Base-by-base conservation (phyloP, 495 filamentous ascomycete species). In the Clohesyomyces aquaticus region DNA sequence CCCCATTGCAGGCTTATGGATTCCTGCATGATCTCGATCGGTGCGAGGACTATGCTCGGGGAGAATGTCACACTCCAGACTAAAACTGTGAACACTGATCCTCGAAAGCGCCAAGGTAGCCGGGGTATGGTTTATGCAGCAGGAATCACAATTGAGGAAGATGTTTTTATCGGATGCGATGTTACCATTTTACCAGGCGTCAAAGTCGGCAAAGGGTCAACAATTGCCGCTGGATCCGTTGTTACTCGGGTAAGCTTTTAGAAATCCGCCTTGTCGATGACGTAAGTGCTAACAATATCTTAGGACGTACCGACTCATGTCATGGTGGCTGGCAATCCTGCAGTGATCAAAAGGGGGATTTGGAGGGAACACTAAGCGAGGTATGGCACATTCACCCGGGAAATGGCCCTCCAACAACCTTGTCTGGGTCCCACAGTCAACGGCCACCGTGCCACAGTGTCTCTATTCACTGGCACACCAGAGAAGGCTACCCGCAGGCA, bases 1-100 rank as follows among this genome's bases (percentile, higher is more conserved):
- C 83, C 89, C 48, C 91, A 92, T 66, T 98, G 94, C 72, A 84
- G 87, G 11, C 89, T 98, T 69, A 83, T 93, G 52, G 94, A 98
- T 69, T 87, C 91, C 32, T 84, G 84, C 61, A 73, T 77, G 45
- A 84, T 91, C 61, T 85, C 78, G 18, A 91, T 98, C 66, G 93
- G 94, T 1, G 85, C 87, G 60, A 86, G 90, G 21, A 90, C 88
- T 71, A 88, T 86, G 61, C 82, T 98, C 67, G 91, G 91, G 22
- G 89, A 91, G 2, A 91, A 93, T 65, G 94, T 96, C 49, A 93
- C 86, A 53, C 87, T 98, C 54, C 88, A 93, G 64, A 68, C 64
- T n/a, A 88, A 87, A 25, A 91, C 85, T 35, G 83, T 90, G 63
- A 85, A 85, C 61, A 86, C 88, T 9, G 91, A 94, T 77, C 87